Evolutionary conservation across 1,284 basidiomycete genomes (phyloP), one percentile per base, ranked within the genome.

Genomic region (Ustilago tritici): DNA sequence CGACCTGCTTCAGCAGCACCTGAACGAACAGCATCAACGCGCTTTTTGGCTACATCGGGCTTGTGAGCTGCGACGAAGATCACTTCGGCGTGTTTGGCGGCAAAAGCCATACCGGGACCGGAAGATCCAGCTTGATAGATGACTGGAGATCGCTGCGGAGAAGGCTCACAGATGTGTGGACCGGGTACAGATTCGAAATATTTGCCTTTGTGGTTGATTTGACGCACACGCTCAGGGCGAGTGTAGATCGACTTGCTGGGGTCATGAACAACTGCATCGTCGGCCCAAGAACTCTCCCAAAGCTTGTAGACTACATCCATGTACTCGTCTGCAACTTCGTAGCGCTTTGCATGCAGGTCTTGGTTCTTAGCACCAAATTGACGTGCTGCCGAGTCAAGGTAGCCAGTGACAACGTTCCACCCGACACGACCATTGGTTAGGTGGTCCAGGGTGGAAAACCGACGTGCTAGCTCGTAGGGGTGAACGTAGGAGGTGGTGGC

Each of bases 271-370:
- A 86, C 81, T 0, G 86, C 83, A 50, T 87, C 84, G 60, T 87
- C 86, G 19, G 82, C 79, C 86, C 86, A 87, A 14, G 72, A 78
- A n/a, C 76, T 76, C 55, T 87, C 86, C 86, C 86, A 87, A 10
- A 87, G 81, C 81, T 87, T 87, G 82, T 87, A 87, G n/a, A 86
- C 76, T 1, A 85, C 73, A 38, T 76, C 80, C 80, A 82, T 82
- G 65, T 82, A 82, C 50, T 82, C 82, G 56, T 83, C 70, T 1
- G 82, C 82, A 11, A 83, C 73, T 47, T 83, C 75, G 70, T 83
- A 83, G 2, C 82, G 69, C 59, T 81, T 82, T 0, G 78, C 63
- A 50, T 84, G 81, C 52, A 83, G 31, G 3, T 84, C 80, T 50
- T 84, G 81, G 53, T 80, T 78, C 46, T 77, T 73, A 15, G 41